A percentile compares a stretch with the other conserved stretches of the same genome.
Conservation (phyloP, 805 yeast species). For the Hemisphaericaspora nanyangensis region DNA sequence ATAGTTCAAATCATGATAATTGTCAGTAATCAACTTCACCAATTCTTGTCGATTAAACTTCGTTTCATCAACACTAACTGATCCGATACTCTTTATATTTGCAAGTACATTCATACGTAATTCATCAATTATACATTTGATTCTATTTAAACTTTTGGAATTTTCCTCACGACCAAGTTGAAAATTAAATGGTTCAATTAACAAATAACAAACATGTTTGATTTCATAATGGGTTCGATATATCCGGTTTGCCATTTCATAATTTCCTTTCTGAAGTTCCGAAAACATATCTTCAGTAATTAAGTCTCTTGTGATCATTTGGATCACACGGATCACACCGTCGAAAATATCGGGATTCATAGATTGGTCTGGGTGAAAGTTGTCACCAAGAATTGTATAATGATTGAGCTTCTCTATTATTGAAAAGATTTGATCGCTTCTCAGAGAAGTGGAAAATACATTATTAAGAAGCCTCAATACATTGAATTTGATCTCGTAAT, state of each 20-base stretch:
- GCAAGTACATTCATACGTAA: constrained; percentile 1
- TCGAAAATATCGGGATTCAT: neutral
- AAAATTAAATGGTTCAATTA: constrained; percentile 1
- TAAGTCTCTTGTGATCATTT: neutral
- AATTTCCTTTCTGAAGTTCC: neutral
- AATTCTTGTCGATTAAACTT: constrained; percentile 14
- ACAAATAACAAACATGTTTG: neutral
- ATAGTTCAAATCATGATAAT: constrained; percentile 19
- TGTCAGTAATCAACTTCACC: constrained; percentile 19
- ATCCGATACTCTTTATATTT: neutral
- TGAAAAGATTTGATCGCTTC: neutral
- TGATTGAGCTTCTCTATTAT: neutral
- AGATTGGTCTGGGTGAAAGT: neutral
- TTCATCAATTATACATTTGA: neutral
- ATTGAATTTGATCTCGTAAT: constrained; percentile 21
- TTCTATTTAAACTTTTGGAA: neutral
- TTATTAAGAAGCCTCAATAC: constrained; percentile 12
- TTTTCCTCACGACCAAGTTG: neutral
- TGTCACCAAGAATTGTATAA: neutral
- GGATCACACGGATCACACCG: no score
- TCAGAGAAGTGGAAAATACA: constrained; percentile 2
- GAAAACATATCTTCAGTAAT: neutral
- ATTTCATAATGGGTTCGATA: constrained; percentile 2
- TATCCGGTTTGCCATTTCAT: neutral
- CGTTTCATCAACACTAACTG: neutral